Base-by-base conservation (phyloP, 768 basidiomycete genomes). In the Naganishia kalamii region DNA sequence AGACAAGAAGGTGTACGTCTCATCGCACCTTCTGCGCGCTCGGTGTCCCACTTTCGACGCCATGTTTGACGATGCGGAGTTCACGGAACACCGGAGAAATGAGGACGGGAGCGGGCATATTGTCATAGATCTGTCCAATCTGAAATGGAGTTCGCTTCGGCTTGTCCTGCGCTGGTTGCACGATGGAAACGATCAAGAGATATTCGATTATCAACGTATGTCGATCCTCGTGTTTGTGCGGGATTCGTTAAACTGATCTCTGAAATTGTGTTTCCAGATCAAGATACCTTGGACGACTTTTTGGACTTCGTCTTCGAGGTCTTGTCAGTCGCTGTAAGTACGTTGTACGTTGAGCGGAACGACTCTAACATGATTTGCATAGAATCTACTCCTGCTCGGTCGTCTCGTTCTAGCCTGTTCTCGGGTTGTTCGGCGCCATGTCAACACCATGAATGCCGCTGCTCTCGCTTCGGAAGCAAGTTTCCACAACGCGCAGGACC, bases 291-390 rank as follows among this genome's bases (percentile, higher is more conserved):
- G 5, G 91, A 98, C 63, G 85, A 88, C 37, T 80, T 90, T 32
- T 76, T 98, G 63, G 88, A 91, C 67, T 90, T 92, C 69, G 84
- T 92, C 79, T 91, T 96, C 67, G 85, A 87, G 23, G 86, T 97
- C 17, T 84, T 96, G 77, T 86, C 87, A 37, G 87, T 85, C 19
- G 90, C 92, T 37, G 54, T 57, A 57, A 40, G 91, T 92, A 74
- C 75, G 84, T 80, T 1, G 30, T 23, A 21, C 46, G 25, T 30
- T n/a, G 8, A 29, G 12, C 32, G n/a, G 12, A 8, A 5, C 25
- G 30, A 1, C 62, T 19, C 33, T 19, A 7, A 30, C 49, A 63
- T 69, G 32, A 65, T 27, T 29, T 29, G 5, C 8, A 11, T 35
- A 57, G 54, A 92, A 88, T 68, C 92, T 98, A 77, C 79, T 98